Evolutionary conservation across 1,139 yeast genomes (phyloP).

Genomic region (Blastobotrys buckinghamii): DNA sequence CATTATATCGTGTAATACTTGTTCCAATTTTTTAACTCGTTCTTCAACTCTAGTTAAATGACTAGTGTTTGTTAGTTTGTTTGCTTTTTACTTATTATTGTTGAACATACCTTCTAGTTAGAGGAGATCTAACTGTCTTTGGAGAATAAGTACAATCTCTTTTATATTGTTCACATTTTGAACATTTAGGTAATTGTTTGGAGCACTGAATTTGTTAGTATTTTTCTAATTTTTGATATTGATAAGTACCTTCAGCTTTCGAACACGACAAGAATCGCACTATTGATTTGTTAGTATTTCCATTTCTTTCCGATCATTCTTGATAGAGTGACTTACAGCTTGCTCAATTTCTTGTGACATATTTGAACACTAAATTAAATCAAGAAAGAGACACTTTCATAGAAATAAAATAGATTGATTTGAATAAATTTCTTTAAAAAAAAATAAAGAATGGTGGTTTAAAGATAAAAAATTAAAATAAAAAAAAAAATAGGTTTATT

Average conservation of each 20-base stretch:
- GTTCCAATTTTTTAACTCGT: conserved; percentile 51
- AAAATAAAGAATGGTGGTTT: not conserved
- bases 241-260: conserved; percentile 38
- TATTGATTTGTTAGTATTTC: conserved; percentile 12
- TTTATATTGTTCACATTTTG: conserved; percentile 64
- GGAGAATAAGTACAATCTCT: conserved; percentile 81
- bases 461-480: not conserved
- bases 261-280: conserved; percentile 47
- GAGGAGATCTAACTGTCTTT: conserved; percentile 67
- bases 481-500: not conserved
- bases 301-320: not conserved
- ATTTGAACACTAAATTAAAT: not conserved
- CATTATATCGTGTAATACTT: conserved; percentile 41
- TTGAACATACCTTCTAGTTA: conserved; percentile 69
- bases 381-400: not conserved
- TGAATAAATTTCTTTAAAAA: not conserved
- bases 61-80: conserved; percentile 7
- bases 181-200: conserved; percentile 67
- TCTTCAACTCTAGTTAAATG: conserved; percentile 66
- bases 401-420: not conserved
- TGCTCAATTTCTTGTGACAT: conserved; percentile 24
- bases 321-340: conserved; percentile 21
- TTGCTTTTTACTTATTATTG: not conserved
- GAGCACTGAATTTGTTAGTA: conserved; percentile 44
- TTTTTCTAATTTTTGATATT: conserved; percentile 22